phyloP scores from a whole-genome alignment of 495 filamentous ascomycete genomes.

The Acidiella bohemica region DNA sequence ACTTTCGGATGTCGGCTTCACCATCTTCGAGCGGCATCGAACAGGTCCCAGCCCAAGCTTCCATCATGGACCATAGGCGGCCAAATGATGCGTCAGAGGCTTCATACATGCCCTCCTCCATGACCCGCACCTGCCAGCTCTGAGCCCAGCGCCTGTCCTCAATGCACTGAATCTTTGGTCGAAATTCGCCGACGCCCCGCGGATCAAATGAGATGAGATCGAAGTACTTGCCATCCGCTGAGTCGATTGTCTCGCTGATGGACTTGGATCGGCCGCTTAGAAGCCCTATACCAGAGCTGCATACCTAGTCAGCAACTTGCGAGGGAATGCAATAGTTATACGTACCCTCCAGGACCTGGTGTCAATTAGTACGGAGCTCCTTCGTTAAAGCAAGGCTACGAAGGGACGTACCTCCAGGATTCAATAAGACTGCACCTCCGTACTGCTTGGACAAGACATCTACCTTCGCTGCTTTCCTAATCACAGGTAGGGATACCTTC shows the following conservation, averaged over 20 bases:
- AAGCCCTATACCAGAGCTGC: conserved; percentile 30
- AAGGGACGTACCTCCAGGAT: conserved; percentile 31
- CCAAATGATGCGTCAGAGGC: conserved; percentile 29
- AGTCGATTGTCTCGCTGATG: conserved; percentile 22
- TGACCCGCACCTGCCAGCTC: conserved; percentile 23
- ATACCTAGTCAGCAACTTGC: conserved; percentile 35
- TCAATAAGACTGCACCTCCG: conserved; percentile 31
- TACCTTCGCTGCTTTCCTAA: conserved; percentile 30
- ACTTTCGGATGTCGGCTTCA: conserved; percentile 29
- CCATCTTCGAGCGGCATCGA: conserved; percentile 8
- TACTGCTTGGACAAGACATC: conserved; percentile 30
- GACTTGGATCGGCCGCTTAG: conserved; percentile 13
- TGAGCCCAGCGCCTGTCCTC: conserved; percentile 5
- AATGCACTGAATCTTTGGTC: conserved; percentile 36
- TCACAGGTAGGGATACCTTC: conserved; percentile 27
- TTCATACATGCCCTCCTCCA: conserved; percentile 24
- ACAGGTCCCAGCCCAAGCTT: conserved; percentile 26
- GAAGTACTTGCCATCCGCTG: conserved; percentile 29
- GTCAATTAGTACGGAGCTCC: too few species aligned
- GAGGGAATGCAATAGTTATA: too few species aligned
- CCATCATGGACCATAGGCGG: conserved; percentile 26
- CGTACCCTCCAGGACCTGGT: too few species aligned
- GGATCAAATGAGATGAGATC: conserved; percentile 45
- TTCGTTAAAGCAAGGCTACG: too few species aligned
- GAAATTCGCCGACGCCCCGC: conserved; percentile 27